Evolutionary conservation across 2,329 filamentous ascomycete genomes (phyloP).

Genomic region (Plectosphaerella cucumerina): DNA sequence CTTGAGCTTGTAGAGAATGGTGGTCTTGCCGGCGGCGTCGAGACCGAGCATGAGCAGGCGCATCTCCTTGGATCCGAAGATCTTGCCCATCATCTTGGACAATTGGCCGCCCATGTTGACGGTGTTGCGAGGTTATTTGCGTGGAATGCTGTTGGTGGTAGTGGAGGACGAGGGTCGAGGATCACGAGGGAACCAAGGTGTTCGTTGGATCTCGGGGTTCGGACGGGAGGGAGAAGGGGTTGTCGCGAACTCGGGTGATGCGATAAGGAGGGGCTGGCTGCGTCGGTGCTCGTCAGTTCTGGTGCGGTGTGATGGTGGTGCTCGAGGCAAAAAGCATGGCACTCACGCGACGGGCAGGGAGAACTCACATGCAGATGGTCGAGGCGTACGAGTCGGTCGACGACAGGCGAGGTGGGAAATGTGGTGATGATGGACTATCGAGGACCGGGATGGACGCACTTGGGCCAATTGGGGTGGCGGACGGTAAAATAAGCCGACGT

Average conservation of each 20-base stretch:
- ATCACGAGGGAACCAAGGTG: background rate
- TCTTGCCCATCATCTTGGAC: conserved; percentile 92
- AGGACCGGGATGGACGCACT: background rate
- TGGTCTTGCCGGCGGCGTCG: conserved; percentile 99
- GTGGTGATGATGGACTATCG: background rate
- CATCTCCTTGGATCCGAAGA: conserved; percentile 99
- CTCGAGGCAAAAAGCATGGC: background rate
- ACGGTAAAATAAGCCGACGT: background rate
- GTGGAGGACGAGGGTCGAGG: background rate
- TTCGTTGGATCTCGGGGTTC: background rate
- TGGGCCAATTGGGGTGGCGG: background rate
- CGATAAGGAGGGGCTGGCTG: background rate
- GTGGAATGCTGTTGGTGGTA: background rate
- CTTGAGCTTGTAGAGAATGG: conserved; percentile 99
- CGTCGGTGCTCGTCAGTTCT: background rate
- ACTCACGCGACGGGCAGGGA: background rate
- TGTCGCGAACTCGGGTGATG: too few relatives aligned
- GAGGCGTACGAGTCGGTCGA: background rate
- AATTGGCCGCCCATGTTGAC: conserved; percentile 86
- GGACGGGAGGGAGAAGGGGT: background rate
- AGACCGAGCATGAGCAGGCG: conserved; percentile 99
- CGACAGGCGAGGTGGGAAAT: background rate
- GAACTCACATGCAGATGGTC: background rate
- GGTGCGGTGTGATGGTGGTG: background rate
- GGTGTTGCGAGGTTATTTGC: background rate